Evolutionary conservation across 2,329 filamentous ascomycete species (phyloP).

Genomic region (Myriangium duriaei): DNA sequence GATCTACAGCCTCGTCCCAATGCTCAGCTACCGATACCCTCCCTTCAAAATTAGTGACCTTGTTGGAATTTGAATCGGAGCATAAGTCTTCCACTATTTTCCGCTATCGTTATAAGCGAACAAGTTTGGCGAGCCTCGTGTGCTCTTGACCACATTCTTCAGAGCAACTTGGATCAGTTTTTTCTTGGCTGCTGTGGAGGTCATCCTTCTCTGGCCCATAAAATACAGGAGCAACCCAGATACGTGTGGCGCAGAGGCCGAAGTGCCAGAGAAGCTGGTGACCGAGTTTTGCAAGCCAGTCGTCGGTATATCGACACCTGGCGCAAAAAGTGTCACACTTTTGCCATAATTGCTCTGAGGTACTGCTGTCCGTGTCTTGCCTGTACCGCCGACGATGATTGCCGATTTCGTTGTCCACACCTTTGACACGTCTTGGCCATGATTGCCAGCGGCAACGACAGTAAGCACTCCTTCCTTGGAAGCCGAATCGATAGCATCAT

Average conservation of each 20-base stretch:
- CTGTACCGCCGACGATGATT: constrained; percentile 25
- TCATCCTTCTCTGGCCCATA: constrained; percentile 9
- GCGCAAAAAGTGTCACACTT: constrained; percentile 27
- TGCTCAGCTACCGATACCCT: too few species aligned
- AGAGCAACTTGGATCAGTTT: constrained; percentile 7
- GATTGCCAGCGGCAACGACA: constrained; percentile 45
- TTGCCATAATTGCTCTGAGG: constrained; percentile 28
- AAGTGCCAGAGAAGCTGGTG: constrained; percentile 43
- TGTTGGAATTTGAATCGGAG: too few species aligned
- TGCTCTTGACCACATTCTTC: constrained; percentile 9
- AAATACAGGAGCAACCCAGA: constrained; percentile 55
- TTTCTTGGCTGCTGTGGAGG: constrained; percentile 3
- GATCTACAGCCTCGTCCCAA: too few species aligned
- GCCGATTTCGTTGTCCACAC: constrained; percentile 24
- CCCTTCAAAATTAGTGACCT: too few species aligned
- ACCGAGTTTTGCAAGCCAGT: constrained; percentile 31
- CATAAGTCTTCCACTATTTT: too few species aligned
- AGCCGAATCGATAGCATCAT: constrained; percentile 37
- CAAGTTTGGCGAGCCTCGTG: constrained; percentile 7
- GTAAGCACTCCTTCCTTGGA: constrained; percentile 37
- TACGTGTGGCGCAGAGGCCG: constrained; percentile 55
- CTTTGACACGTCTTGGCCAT: constrained; percentile 19
- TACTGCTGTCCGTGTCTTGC: constrained; percentile 20
- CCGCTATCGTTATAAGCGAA: constrained; percentile 12
- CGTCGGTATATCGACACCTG: constrained; percentile 29